Evolutionary conservation across 1,284 basidiomycete species (phyloP).

Genomic region (Salmacisia buchloeana): DNA sequence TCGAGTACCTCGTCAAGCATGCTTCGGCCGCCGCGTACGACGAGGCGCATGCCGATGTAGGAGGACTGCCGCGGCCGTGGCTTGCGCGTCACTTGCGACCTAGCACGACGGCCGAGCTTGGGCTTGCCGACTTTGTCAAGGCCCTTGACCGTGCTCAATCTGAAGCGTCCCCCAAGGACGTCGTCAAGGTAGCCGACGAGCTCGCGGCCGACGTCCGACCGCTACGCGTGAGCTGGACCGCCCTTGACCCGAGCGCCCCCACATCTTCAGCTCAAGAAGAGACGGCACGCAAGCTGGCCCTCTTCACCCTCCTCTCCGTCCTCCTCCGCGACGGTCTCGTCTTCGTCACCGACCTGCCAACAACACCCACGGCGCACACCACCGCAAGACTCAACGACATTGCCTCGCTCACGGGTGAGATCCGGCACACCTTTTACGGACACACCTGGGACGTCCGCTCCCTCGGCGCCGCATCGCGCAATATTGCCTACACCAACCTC

Average conservation of each 20-base stretch:
- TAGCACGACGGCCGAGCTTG: constrained; percentile 49
- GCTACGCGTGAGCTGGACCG: neutral
- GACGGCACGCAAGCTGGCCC: constrained; percentile 37
- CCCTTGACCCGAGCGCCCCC: constrained; percentile 6
- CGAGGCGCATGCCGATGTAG: constrained; percentile 38
- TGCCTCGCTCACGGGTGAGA: constrained; percentile 59
- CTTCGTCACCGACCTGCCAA: constrained; percentile 60
- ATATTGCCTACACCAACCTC: constrained; percentile 92
- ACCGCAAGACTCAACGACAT: constrained; percentile 27
- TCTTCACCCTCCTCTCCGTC: constrained; percentile 38
- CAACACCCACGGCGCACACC: constrained; percentile 44
- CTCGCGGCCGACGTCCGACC: neutral
- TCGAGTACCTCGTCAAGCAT: constrained; percentile 51
- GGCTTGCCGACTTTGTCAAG: constrained; percentile 57
- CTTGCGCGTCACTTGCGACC: constrained; percentile 30
- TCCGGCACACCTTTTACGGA: constrained; percentile 87
- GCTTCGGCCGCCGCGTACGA: constrained; percentile 53
- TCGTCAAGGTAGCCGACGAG: constrained; percentile 7
- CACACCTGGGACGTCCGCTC: constrained; percentile 80
- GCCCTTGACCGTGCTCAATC: constrained; percentile 53
- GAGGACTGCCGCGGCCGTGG: constrained; percentile 36
- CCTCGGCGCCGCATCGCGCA: constrained; percentile 61
- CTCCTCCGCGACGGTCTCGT: constrained; percentile 57
- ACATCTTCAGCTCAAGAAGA: neutral
- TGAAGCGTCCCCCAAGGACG: constrained; percentile 6